Base-by-base conservation (phyloP, 305 asterid genomes). In the Ilex paraguariensis region DNA sequence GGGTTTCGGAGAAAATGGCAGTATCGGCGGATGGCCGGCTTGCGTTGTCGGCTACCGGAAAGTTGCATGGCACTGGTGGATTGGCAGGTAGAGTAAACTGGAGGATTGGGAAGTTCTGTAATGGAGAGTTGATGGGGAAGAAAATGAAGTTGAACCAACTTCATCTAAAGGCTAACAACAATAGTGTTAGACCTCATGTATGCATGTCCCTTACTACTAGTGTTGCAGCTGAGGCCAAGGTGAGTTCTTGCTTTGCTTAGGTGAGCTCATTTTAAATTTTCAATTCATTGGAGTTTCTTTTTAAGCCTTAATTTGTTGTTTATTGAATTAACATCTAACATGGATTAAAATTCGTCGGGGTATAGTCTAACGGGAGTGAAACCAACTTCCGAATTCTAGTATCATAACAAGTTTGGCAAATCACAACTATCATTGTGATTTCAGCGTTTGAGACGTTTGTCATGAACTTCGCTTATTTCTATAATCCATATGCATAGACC, bases 41-140 rank as follows among this genome's bases (percentile, higher is more conserved):
- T 6, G 80, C 90, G 49, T 72, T 84, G 50, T 70, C 86, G 5
- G 82, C 91, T 57, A 66, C 85, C 3, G 78, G 87, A 17, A 73
- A 72, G 68, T 67, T 79, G 31, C 77, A 42, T 16, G 62, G 80
- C 65, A 68, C 76, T 3, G 63, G 80, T 13, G 70, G 81, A 67
- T 74, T 79, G 17, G 16, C 68, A 1, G 70, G 72, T 36, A 64
- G 70, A 68, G 76, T 21, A 21, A 21, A 68, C 31, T 73, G 75
- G 61, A 79, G 73, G 75, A 58, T 59, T 5, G 76, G 82, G 46
- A 88, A 81, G 68, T 80, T 78, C 70, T 51, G 82, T 68, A 75
- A 70, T 76, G 96, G 96, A 70, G 94, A 88, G 28, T 65, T 84
- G 57, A 81, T 88, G 94, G 96, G 96, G 53, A 69, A 75, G 82